Evolutionary conservation across 441 rosid genomes (phyloP).

Genomic region (Capsella rubella): DNA sequence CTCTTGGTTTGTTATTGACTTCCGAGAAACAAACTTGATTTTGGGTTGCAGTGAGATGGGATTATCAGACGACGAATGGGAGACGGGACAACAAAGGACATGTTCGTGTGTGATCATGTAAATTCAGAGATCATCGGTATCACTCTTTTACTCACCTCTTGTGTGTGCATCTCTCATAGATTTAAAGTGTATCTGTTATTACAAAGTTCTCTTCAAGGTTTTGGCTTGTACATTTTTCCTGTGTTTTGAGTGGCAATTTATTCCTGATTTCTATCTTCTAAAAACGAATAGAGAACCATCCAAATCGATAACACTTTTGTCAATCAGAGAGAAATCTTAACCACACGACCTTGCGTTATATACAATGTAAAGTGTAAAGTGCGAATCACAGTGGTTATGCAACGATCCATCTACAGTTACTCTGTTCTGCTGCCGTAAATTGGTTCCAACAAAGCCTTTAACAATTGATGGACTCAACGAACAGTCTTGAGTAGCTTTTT

Average conservation of each 20-base stretch:
- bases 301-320: not conserved
- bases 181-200: conserved; percentile 29
- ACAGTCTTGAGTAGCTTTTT: too few relatives aligned
- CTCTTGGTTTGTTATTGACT: conserved; percentile 29
- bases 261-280: not conserved
- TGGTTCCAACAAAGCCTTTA: too few relatives aligned
- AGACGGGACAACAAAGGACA: conserved; percentile 64
- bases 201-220: conserved; percentile 31
- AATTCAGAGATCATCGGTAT: conserved; percentile 23
- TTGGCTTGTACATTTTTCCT: conserved; percentile 37
- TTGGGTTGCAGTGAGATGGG: conserved; percentile 73
- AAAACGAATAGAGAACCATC: conserved; percentile 8
- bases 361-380: not conserved
- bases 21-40: conserved; percentile 31
- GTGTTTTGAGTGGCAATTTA: conserved; percentile 22
- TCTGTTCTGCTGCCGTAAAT: too few relatives aligned
- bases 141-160: conserved; percentile 12
- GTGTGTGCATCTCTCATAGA: conserved; percentile 29
- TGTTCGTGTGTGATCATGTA: conserved; percentile 87
- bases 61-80: conserved; percentile 82
- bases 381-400: not conserved
- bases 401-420: not conserved
- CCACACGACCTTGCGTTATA: not conserved
- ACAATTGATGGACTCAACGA: too few relatives aligned
- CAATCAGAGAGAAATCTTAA: not conserved